Evolutionary conservation across 2,329 filamentous ascomycete species (phyloP), one percentile per base, ranked within the genome.

Genomic region (Nothomitra cinnamomea): DNA sequence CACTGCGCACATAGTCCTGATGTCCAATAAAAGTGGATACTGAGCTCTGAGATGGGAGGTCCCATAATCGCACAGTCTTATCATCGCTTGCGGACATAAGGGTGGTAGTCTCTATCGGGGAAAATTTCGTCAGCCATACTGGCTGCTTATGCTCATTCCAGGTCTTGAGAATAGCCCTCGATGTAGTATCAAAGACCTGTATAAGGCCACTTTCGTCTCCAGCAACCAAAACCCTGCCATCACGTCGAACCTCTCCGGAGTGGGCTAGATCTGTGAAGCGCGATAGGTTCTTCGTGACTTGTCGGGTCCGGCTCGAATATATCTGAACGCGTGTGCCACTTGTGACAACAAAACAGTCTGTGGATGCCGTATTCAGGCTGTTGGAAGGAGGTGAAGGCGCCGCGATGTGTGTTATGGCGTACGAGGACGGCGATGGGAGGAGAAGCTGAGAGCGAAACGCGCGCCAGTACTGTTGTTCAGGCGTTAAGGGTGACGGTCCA

Each of bases 391-490:
- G 19, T 68, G 68, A 24, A 57, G 76, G 84, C 65, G 82, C 83
- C 51, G 86, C 89, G 66, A 98, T 94, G 67, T 94, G 83, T 35
- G 88, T 95, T 62, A 98, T 80, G 47, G 87, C 85, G 66, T 85
- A 88, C 64, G 87, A 86, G 58, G 92, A 87, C 58, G 89, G 88
- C 58, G 90, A 94, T 47, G 92, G 86, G 57, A 96, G 82, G 57
- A 90, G 81, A 55, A 94, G 80, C 59, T 89, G 86, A 60, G 89
- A 92, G 70, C 87, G 88, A 74, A 98, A 98, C 12, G 85, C 83
- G 65, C 84, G 85, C 94, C 94, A 98, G 75, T 96, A 96, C 59
- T 83, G 79, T 70, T 96, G 89, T 72, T 98, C 92, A 32, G 89
- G 83, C 4, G 90, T 95, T 49, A 90, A 71, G 53, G 87, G 83